A percentile compares a stretch with the other conserved stretches of the same genome.
phyloP scores from a whole-genome alignment of 768 basidiomycete species.

The Boletus rubescentipes region DNA sequence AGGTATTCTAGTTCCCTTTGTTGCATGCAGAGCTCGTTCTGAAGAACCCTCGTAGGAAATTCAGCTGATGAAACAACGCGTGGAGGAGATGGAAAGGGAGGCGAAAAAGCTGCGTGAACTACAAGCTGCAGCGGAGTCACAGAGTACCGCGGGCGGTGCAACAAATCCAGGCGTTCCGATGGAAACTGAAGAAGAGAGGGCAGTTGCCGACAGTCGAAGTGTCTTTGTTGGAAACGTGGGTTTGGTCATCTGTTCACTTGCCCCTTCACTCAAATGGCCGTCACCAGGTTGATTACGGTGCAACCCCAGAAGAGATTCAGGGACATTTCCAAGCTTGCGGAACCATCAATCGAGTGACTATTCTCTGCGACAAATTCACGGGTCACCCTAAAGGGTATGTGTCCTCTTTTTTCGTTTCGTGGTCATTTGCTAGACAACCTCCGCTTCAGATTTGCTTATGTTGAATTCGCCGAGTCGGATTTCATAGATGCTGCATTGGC shows the following conservation, averaged over 20 bases:
- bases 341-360: conserved; percentile 97
- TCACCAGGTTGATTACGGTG: conserved; percentile 89
- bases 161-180: conserved; percentile 51
- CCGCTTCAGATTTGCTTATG: conserved; percentile 84
- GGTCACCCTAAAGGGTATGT: conserved; percentile 96
- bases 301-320: conserved; percentile 98
- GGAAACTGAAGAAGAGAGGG: conserved; percentile 85
- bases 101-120: conserved; percentile 85
- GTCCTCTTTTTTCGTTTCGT: conserved; percentile 14
- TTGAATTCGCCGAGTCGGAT: conserved; percentile 94
- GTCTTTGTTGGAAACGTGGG: conserved; percentile 95
- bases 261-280: conserved; percentile 11
- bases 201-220: conserved; percentile 79
- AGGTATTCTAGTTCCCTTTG: conserved; percentile 36
- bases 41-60: conserved; percentile 61
- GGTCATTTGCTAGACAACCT: conserved; percentile 8
- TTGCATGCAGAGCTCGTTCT: conserved; percentile 11
- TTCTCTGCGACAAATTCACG: conserved; percentile 99
- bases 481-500: conserved; percentile 89
- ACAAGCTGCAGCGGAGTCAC: conserved; percentile 73
- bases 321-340: conserved; percentile 96
- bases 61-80: conserved; percentile 85
- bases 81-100: conserved; percentile 91
- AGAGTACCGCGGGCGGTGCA: conserved; percentile 44
- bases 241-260: conserved; percentile 17